Evolutionary conservation across 2,329 filamentous ascomycete genomes (phyloP).

Genomic region (Grosmannia clavigera): DNA sequence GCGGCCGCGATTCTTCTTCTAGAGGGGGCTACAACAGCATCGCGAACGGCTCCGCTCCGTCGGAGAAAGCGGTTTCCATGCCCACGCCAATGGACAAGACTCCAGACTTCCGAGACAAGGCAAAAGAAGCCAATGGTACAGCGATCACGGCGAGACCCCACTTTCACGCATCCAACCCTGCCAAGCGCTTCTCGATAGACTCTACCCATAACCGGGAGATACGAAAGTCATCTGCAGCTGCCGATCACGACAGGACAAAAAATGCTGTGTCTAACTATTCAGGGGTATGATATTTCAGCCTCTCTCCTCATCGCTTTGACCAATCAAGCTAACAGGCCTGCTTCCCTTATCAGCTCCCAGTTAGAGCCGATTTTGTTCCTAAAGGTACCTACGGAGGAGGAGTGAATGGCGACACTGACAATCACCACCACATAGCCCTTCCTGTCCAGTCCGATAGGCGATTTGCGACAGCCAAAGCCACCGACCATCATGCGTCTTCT

Average conservation of each 20-base stretch:
- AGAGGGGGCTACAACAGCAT: slow-evolving; percentile 14
- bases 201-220: slow-evolving; percentile 27
- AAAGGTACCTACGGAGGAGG: background rate
- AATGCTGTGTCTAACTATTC: slow-evolving; percentile 20
- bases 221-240: slow-evolving; percentile 27
- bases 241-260: slow-evolving; percentile 29
- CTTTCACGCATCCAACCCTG: slow-evolving; percentile 21
- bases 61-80: slow-evolving; percentile 13
- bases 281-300: slow-evolving; percentile 24
- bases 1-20: slow-evolving; percentile 24
- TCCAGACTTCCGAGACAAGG: slow-evolving; percentile 19
- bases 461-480: background rate
- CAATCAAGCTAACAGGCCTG: background rate
- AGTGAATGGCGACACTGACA: slow-evolving; percentile 2
- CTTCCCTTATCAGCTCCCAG: background rate
- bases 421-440: background rate
- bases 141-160: slow-evolving; percentile 21
- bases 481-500: background rate
- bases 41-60: slow-evolving; percentile 10
- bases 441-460: slow-evolving; percentile 6
- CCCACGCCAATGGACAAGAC: slow-evolving; percentile 24
- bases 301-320: background rate
- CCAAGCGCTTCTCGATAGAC: slow-evolving; percentile 35
- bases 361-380: background rate
- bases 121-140: slow-evolving; percentile 21